Conservation (phyloP, 2,329 filamentous ascomycete species). For the Hypomyces perniciosus region DNA sequence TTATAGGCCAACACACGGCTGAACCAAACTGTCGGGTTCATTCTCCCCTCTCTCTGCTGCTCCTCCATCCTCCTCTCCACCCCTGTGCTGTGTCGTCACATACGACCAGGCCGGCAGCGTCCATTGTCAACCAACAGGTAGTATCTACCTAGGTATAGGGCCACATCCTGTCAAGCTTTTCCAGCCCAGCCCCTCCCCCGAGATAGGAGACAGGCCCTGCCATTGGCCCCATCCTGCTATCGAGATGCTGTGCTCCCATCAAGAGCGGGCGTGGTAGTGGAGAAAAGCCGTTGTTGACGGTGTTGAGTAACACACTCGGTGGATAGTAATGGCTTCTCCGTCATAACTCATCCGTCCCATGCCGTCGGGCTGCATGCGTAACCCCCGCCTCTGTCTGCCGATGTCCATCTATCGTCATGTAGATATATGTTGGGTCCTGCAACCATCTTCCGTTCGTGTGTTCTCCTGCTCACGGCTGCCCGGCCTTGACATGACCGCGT, state of each 20-base stretch:
- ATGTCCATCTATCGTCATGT: neutral
- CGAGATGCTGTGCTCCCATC: conserved; percentile 1
- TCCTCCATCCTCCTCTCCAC: neutral
- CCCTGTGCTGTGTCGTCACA: neutral
- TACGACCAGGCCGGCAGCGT: neutral
- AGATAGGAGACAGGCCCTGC: neutral
- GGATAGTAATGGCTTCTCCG: neutral
- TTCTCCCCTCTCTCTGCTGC: conserved; percentile 7
- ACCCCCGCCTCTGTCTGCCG: neutral
- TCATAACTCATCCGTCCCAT: neutral
- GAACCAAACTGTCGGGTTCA: conserved; percentile 13
- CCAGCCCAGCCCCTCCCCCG: neutral
- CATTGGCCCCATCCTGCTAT: neutral
- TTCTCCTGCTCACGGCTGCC: conserved; percentile 8
- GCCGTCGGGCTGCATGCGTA: neutral
- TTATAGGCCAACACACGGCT: neutral
- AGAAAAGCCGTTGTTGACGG: conserved; percentile 1
- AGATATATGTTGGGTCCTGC: conserved; percentile 6
- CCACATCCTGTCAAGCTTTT: neutral
- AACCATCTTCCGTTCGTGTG: neutral
- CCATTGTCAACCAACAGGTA: neutral
- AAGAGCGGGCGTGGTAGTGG: conserved; percentile 1
- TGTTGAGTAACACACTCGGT: neutral
- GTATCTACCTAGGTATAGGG: neutral
- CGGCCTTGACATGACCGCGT: conserved; percentile 22